Conservation (phyloP, 192 early-diverging fungal genomes). For the Gamsiella multidivaricata region DNA sequence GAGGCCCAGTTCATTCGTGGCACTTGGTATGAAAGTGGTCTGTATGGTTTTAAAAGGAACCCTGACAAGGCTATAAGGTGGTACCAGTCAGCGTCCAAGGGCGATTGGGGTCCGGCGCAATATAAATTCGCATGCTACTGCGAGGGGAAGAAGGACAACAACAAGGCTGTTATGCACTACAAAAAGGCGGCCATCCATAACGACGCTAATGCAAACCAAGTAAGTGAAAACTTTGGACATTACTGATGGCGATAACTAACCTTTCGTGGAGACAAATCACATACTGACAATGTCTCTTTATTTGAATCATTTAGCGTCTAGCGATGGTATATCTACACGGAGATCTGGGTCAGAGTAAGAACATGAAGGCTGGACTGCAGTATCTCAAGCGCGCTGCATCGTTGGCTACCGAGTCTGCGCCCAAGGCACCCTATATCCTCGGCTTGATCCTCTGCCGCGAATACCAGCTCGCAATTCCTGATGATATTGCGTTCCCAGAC, state of each 20-base stretch:
- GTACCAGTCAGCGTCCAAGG: conserved; percentile 72
- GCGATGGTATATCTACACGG: conserved; percentile 82
- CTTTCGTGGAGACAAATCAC: no score
- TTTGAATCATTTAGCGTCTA: conserved; percentile 66
- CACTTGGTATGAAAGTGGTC: conserved; percentile 75
- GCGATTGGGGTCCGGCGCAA: conserved; percentile 71
- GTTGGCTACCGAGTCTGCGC: conserved; percentile 73
- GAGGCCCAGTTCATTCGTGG: conserved; percentile 84
- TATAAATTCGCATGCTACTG: conserved; percentile 73
- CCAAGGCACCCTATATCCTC: conserved; percentile 80
- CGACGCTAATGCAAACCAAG: conserved; percentile 73
- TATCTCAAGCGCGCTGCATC: conserved; percentile 85
- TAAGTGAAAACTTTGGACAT: conserved; percentile 49
- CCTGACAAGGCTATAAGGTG: conserved; percentile 73
- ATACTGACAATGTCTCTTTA: no score
- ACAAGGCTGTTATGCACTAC: conserved; percentile 75
- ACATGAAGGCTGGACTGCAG: conserved; percentile 82
- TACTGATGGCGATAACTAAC: no score
- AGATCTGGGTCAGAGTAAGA: conserved; percentile 70
- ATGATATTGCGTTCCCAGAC: conserved; percentile 76
- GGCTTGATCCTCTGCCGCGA: conserved; percentile 83
- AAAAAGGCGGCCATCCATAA: conserved; percentile 75
- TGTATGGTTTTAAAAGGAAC: conserved; percentile 67
- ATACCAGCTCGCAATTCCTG: conserved; percentile 65
- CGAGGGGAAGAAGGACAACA: conserved; percentile 69